These are phyloP conservation scores for Jackrogersella multiformis DNA, from an alignment of 495 filamentous ascomycete genomes.

Conservation along the genomic window DNA sequence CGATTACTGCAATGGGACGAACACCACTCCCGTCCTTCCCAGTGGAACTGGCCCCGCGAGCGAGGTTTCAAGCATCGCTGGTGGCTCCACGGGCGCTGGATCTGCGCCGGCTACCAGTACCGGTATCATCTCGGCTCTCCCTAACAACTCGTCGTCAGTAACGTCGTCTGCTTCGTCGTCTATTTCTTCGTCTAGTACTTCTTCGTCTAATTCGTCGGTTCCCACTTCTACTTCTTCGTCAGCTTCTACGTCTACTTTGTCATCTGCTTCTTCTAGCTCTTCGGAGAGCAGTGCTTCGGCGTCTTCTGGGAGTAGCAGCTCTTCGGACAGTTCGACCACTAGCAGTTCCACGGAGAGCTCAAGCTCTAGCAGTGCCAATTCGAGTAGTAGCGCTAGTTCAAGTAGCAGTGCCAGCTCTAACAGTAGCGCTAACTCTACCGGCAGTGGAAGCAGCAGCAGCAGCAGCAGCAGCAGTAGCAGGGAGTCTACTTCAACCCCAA, in stretches of 20 bases:
- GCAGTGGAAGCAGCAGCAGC: background rate
- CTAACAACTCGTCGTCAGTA: conserved; percentile 6
- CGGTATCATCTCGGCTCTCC: conserved; percentile 22
- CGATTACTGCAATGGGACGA: conserved; percentile 44
- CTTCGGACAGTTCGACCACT: conserved; percentile 12
- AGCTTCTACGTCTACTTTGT: conserved; percentile 10
- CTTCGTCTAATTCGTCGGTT: background rate
- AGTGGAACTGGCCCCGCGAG: conserved; percentile 26
- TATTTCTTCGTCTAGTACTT: conserved; percentile 11
- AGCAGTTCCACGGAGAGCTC: conserved; percentile 8
- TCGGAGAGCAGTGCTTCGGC: conserved; percentile 6
- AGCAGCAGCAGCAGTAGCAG: conserved; percentile 13
- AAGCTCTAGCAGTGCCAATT: conserved; percentile 7
- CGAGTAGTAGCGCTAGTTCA: conserved; percentile 5
- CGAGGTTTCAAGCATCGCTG: conserved; percentile 24
- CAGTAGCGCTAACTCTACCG: background rate
- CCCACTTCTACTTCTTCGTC: conserved; percentile 16
- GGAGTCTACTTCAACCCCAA: conserved; percentile 13
- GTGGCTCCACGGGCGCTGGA: conserved; percentile 39
- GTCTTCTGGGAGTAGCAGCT: conserved; percentile 11
- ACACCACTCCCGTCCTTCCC: conserved; percentile 1
- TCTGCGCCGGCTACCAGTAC: conserved; percentile 40
- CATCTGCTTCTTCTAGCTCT: background rate
- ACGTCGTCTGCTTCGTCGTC: conserved; percentile 27
- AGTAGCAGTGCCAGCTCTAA: conserved; percentile 11